Percentiles rank a stretch among this genome's conserved stretches.
Evolutionary conservation across 1,139 yeast genomes (phyloP).

Genomic region (Suhomyces taliae): DNA sequence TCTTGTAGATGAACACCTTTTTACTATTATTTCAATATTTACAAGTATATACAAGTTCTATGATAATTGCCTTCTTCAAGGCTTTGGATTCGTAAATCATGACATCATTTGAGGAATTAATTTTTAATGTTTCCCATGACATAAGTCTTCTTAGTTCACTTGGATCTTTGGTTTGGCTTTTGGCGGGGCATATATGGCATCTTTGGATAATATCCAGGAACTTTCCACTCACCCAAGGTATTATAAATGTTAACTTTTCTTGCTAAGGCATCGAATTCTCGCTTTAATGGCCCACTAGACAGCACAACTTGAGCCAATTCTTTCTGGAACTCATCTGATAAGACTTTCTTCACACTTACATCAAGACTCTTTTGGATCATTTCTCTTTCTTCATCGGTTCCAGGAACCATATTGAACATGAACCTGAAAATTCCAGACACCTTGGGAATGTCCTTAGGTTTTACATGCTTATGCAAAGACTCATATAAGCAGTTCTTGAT

Average conservation of each 20-base stretch:
- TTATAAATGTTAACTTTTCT: conserved; percentile 6
- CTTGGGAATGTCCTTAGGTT: conserved; percentile 12
- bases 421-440: conserved; percentile 32
- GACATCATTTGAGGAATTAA: too few species aligned
- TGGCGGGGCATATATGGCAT: conserved; percentile 19
- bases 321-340: conserved; percentile 19
- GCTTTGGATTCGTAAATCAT: too few species aligned
- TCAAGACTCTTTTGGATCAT: conserved; percentile 30
- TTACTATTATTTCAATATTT: too few species aligned
- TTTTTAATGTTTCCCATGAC: too few species aligned
- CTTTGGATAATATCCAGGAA: conserved; percentile 20
- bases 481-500: conserved; percentile 26
- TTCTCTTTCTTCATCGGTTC: conserved; percentile 24
- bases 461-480: conserved; percentile 18
- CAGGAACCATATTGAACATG: conserved; percentile 15
- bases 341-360: conserved; percentile 28
- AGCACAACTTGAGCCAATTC: conserved; percentile 58
- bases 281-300: conserved; percentile 68
- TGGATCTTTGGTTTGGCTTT: too few species aligned
- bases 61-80: too few species aligned
- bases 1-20: too few species aligned
- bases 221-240: conserved; percentile 10
- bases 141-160: too few species aligned
- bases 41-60: too few species aligned
- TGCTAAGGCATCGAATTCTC: conserved; percentile 56